Percentiles rank a stretch among this genome's conserved stretches.
Evolutionary conservation across 305 asterid species (phyloP).

Genomic region (Fraxinus platypoda): DNA sequence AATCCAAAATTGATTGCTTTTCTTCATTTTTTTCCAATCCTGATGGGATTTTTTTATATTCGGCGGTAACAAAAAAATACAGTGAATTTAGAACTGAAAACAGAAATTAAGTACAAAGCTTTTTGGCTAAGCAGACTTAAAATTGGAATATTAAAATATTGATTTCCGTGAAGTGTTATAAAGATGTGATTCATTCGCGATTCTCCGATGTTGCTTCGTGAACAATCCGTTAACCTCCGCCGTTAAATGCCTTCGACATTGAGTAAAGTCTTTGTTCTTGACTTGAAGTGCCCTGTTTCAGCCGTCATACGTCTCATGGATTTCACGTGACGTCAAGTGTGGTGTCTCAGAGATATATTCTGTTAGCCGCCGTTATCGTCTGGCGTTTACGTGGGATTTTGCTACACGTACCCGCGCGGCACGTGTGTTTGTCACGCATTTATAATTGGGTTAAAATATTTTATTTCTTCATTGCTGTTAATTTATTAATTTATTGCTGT

Average conservation of each 20-base stretch:
- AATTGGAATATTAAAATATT: neutral
- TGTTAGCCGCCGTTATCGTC: neutral
- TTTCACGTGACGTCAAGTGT: neutral
- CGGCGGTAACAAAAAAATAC: neutral
- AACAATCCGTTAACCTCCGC: neutral
- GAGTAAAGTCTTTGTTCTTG: neutral
- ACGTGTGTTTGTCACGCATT: neutral
- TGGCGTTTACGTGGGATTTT: slow-evolving; percentile 23
- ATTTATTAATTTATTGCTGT: neutral
- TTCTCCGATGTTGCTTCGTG: neutral
- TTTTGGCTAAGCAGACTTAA: neutral
- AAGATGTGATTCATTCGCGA: neutral
- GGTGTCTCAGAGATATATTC: neutral
- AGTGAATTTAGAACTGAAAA: neutral
- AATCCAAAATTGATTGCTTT: neutral
- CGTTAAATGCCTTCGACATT: neutral
- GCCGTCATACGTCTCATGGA: neutral
- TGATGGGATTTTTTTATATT: neutral
- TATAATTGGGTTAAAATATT: neutral
- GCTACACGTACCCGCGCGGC: neutral
- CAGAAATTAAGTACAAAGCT: neutral
- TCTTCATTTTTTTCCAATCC: neutral
- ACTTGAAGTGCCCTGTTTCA: neutral
- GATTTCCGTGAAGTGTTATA: neutral
- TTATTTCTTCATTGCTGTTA: too few species aligned